Conservation (phyloP, 208 protist species). For the Leishmania gerbilli region DNA sequence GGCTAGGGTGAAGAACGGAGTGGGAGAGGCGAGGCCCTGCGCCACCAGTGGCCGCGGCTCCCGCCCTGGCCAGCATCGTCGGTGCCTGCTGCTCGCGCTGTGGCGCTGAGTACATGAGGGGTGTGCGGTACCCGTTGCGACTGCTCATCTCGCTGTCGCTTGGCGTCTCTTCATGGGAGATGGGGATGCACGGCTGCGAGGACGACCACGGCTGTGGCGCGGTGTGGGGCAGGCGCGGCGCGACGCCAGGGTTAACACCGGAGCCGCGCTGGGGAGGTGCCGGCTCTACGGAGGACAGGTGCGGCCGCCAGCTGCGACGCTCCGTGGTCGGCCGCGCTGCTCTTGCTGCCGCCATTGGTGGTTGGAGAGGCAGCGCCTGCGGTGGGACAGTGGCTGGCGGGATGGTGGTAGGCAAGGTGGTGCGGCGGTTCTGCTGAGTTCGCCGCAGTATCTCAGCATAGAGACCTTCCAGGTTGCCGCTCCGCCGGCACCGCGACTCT, state of each 20-base stretch:
- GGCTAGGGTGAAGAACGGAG: not conserved
- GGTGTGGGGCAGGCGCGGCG: not conserved
- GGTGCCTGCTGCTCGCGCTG: conserved; percentile 14
- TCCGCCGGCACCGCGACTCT: not conserved
- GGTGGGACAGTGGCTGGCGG: not conserved
- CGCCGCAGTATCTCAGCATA: conserved; percentile 26
- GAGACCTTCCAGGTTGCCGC: not conserved
- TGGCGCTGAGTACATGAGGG: not conserved
- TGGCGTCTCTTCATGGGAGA: not conserved
- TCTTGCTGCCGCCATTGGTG: not conserved
- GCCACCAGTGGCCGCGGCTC: not conserved
- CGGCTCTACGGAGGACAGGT: conserved; percentile 26
- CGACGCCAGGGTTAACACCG: not conserved
- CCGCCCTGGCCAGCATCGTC: not conserved
- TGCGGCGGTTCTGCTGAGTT: conserved; percentile 22
- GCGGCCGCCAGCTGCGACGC: conserved; percentile 4
- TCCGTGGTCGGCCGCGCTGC: not conserved
- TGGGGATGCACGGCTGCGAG: conserved; percentile 22
- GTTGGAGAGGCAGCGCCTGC: not conserved
- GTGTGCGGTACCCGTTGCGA: not conserved
- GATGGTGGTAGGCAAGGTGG: conserved; percentile 11
- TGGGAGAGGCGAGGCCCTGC: not conserved
- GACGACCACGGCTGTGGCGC: conserved; percentile 3
- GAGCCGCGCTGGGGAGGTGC: conserved; percentile 12
- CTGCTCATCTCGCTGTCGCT: conserved; percentile 2